These are phyloP conservation scores for Leishmania guyanensis DNA, from an alignment of 208 protist genomes.

Conservation along the genomic window DNA sequence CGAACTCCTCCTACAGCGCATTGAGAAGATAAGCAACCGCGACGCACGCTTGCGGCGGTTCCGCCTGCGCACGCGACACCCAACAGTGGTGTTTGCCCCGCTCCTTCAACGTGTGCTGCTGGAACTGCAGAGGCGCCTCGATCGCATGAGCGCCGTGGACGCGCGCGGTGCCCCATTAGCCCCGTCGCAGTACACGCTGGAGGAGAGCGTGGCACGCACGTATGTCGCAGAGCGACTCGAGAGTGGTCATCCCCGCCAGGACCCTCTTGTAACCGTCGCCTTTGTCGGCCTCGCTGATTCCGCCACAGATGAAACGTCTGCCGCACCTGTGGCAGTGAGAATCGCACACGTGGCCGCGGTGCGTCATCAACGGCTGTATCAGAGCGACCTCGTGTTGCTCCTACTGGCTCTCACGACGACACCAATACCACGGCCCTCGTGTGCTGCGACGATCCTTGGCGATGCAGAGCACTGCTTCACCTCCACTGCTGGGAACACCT, in stretches of 20 bases:
- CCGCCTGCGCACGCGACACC: constrained; percentile 3
- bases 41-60: neutral
- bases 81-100: constrained; percentile 46
- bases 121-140: constrained; percentile 68
- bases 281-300: constrained; percentile 27
- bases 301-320: neutral
- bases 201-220: constrained; percentile 39
- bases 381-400: constrained; percentile 83
- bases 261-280: constrained; percentile 59
- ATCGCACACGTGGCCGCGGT: neutral
- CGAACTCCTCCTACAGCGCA: constrained; percentile 19
- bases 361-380: constrained; percentile 66
- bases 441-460: neutral
- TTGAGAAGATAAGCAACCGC: constrained; percentile 6
- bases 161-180: constrained; percentile 10
- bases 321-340: neutral
- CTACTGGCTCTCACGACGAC: constrained; percentile 59
- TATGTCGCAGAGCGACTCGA: constrained; percentile 46
- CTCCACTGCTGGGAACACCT: neutral
- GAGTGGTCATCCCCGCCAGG: constrained; percentile 46
- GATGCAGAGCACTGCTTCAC: neutral
- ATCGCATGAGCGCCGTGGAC: constrained; percentile 36
- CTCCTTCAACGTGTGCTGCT: constrained; percentile 55
- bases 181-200: constrained; percentile 53
- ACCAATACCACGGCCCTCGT: constrained; percentile 10